These are phyloP conservation scores for Diaporthe longicolla DNA, from an alignment of 2,329 filamentous ascomycete species.

Conservation along the genomic window DNA sequence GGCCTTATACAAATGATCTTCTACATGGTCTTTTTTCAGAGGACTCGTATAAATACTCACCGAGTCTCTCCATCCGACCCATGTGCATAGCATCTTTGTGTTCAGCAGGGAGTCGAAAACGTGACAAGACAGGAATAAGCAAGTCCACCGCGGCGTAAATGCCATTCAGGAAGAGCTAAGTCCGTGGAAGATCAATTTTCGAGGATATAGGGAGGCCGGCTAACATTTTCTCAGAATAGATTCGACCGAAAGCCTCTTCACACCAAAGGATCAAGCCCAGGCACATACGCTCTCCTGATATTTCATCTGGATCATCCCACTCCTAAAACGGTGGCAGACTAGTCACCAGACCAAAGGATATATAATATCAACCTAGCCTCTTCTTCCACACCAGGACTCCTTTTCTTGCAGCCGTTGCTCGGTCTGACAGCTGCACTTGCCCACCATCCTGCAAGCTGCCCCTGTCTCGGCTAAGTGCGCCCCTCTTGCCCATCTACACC, in stretches of 20 bases:
- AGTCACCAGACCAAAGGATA: constrained; percentile 38
- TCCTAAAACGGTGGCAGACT: constrained; percentile 8
- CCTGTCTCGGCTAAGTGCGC: constrained; percentile 34
- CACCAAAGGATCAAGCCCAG: constrained; percentile 21
- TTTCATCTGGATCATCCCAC: constrained; percentile 36
- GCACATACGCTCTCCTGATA: constrained; percentile 33
- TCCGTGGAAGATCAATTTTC: not conserved
- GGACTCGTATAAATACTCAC: constrained; percentile 30
- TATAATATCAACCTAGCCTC: constrained; percentile 40
- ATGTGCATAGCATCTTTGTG: constrained; percentile 1
- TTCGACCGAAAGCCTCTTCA: constrained; percentile 14
- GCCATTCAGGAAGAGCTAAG: not conserved
- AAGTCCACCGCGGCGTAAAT: constrained; percentile 4
- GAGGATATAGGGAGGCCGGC: not conserved
- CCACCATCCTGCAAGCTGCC: constrained; percentile 30
- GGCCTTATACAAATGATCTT: not conserved
- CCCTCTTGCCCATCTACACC: constrained; percentile 9
- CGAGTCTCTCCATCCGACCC: constrained; percentile 15
- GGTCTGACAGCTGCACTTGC: constrained; percentile 32
- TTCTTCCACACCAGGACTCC: constrained; percentile 13
- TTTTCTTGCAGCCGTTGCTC: constrained; percentile 19
- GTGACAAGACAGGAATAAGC: constrained; percentile 1
- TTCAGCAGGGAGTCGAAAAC: constrained; percentile 23
- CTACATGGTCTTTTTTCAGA: constrained; percentile 15
- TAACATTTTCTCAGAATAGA: constrained; percentile 23